Conservation (phyloP, 2,329 filamentous ascomycete species). For the Penicillium sp. region DNA sequence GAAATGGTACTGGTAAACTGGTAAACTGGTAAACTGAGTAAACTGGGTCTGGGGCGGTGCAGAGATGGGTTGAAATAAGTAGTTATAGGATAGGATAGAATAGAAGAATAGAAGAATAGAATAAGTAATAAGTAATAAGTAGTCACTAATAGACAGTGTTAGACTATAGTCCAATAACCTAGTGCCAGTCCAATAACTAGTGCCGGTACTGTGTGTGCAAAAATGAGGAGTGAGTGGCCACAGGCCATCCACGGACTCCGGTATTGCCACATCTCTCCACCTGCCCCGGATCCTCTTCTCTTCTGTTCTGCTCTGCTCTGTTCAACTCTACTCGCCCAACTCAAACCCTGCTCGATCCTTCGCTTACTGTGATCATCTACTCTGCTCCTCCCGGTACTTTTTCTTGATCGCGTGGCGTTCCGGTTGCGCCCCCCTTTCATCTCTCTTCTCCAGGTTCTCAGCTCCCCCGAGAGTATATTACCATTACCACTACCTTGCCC, state of each 20-base stretch:
- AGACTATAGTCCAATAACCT: no score
- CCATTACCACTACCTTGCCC: slow-evolving; percentile 5
- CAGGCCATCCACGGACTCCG: neutral
- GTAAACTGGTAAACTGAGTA: no score
- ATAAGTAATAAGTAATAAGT: no score
- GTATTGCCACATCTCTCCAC: slow-evolving; percentile 6
- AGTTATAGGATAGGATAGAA: no score
- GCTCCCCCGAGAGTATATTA: neutral
- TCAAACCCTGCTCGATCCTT: neutral
- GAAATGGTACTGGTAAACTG: no score
- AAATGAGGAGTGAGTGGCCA: no score
- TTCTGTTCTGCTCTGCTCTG: slow-evolving; percentile 7
- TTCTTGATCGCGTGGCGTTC: slow-evolving; percentile 26
- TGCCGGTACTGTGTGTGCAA: no score
- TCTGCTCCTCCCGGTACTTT: slow-evolving; percentile 20
- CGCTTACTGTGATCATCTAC: neutral
- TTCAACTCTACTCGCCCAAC: neutral
- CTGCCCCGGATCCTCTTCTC: neutral
- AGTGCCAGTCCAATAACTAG: no score
- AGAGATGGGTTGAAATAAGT: no score
- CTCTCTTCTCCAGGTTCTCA: neutral
- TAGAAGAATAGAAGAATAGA: no score
- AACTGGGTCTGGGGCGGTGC: no score
- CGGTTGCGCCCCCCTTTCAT: slow-evolving; percentile 4
- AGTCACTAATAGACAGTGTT: no score